Evolutionary conservation across 495 filamentous ascomycete species (phyloP).

Genomic region (Tetracladium setigerum): DNA sequence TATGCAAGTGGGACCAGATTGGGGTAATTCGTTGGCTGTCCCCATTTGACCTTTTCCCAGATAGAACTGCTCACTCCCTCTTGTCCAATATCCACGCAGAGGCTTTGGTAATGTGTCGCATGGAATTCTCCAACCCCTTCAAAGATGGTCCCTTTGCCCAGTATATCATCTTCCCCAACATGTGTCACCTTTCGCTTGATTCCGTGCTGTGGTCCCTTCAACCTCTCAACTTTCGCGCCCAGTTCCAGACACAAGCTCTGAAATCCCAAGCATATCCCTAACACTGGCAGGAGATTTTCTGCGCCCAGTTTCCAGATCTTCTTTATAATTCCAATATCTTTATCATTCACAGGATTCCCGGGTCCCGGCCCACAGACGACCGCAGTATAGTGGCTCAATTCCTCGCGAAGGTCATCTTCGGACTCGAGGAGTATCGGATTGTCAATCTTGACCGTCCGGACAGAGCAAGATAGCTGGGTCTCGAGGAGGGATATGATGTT

Average conservation of each 20-base stretch:
- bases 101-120: constrained; percentile 84
- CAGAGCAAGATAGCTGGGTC: constrained; percentile 52
- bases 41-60: constrained; percentile 23
- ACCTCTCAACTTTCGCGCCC: constrained; percentile 54
- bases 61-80: constrained; percentile 21
- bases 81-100: constrained; percentile 57
- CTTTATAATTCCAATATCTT: constrained; percentile 74
- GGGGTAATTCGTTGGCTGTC: not conserved
- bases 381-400: constrained; percentile 58
- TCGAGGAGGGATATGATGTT: constrained; percentile 79
- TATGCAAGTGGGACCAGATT: constrained; percentile 59
- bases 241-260: constrained; percentile 68
- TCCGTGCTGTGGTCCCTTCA: constrained; percentile 70
- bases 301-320: constrained; percentile 63
- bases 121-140: constrained; percentile 45
- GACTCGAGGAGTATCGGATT: constrained; percentile 17
- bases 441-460: constrained; percentile 70
- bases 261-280: constrained; percentile 91
- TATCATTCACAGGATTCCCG: constrained; percentile 48
- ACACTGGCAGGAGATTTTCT: constrained; percentile 55
- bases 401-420: constrained; percentile 26
- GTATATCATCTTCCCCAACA: constrained; percentile 22
- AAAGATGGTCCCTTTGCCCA: constrained; percentile 32
- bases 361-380: constrained; percentile 78
- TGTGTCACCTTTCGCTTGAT: constrained; percentile 61